phyloP scores from a whole-genome alignment of 2,329 filamentous ascomycete species.

The Bipolaris zeicola region DNA sequence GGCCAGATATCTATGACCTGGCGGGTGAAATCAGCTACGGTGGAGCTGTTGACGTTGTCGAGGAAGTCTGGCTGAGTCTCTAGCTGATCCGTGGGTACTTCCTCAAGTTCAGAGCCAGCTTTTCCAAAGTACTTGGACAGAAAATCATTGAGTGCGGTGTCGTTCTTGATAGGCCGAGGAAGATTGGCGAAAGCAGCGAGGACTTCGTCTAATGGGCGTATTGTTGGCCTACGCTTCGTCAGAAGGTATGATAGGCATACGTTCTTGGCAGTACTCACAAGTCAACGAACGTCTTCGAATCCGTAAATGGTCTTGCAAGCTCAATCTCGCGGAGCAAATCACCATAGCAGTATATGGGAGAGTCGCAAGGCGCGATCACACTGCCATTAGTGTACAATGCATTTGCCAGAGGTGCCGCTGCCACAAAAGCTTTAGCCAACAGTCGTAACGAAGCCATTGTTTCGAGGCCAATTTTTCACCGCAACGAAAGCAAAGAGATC shows the following conservation, averaged over 20 bases:
- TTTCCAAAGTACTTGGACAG: constrained; percentile 67
- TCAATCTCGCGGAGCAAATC: constrained; percentile 67
- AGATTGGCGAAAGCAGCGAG: constrained; percentile 65
- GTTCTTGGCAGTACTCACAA: constrained; percentile 28
- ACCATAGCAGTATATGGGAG: constrained; percentile 70
- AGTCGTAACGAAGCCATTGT: constrained; percentile 21
- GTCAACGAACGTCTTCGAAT: constrained; percentile 75
- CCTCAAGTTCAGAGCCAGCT: constrained; percentile 66
- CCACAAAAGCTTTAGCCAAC: constrained; percentile 19
- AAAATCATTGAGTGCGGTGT: constrained; percentile 66
- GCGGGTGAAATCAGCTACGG: constrained; percentile 64
- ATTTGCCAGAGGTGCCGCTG: constrained; percentile 29
- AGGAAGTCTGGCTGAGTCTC: constrained; percentile 65
- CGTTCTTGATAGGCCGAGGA: constrained; percentile 65
- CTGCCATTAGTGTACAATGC: constrained; percentile 66
- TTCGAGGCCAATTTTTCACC: constrained; percentile 4
- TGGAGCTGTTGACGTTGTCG: constrained; percentile 60
- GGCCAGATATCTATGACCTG: constrained; percentile 74
- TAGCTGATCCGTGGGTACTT: constrained; percentile 59
- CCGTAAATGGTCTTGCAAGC: constrained; percentile 66
- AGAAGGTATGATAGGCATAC: not conserved
- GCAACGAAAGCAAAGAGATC: constrained; percentile 6
- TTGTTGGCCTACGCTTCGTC: constrained; percentile 60
- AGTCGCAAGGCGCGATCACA: constrained; percentile 68
- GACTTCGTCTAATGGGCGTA: constrained; percentile 64